Conservation (phyloP, 192 early-diverging fungal genomes). For the Piromyces sp. region DNA sequence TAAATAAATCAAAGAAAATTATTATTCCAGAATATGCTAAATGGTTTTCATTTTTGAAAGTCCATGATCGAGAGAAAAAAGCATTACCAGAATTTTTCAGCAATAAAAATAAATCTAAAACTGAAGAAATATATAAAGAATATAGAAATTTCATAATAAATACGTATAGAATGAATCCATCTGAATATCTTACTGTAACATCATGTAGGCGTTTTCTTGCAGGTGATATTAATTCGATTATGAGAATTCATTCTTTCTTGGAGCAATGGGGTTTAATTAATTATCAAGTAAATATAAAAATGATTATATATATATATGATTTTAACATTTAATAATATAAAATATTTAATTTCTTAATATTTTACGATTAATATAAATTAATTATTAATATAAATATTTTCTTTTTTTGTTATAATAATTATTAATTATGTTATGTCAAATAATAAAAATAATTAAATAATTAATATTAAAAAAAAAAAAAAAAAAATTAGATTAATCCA, state of each 20-base stretch:
- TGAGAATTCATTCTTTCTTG: conserved; percentile 92
- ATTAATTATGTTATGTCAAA: too few relatives aligned
- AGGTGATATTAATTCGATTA: conserved; percentile 95
- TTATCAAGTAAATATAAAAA: conserved; percentile 54
- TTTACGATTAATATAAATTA: too few relatives aligned
- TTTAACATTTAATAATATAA: too few relatives aligned
- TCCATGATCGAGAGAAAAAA: conserved; percentile 74
- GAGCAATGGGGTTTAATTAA: conserved; percentile 99
- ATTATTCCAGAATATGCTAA: conserved; percentile 69
- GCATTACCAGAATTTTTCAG: conserved; percentile 95
- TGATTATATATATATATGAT: too few relatives aligned
- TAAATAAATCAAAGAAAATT: conserved; percentile 3
- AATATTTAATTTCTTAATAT: too few relatives aligned
- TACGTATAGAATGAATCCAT: conserved; percentile 83
- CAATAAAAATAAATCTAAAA: conserved; percentile 78
- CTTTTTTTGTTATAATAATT: too few relatives aligned
- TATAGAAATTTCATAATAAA: conserved; percentile 98
- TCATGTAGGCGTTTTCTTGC: conserved; percentile 90
- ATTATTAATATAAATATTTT: too few relatives aligned
- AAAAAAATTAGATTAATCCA: conserved; percentile 55
- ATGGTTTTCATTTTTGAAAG: conserved; percentile 69
- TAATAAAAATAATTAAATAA: too few relatives aligned
- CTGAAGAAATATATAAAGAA: conserved; percentile 76
- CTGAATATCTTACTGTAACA: conserved; percentile 93
- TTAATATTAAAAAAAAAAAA: too few relatives aligned